Evolutionary conservation across 768 basidiomycete species (phyloP).

Genomic region (Kwoniella mangroviensis): DNA sequence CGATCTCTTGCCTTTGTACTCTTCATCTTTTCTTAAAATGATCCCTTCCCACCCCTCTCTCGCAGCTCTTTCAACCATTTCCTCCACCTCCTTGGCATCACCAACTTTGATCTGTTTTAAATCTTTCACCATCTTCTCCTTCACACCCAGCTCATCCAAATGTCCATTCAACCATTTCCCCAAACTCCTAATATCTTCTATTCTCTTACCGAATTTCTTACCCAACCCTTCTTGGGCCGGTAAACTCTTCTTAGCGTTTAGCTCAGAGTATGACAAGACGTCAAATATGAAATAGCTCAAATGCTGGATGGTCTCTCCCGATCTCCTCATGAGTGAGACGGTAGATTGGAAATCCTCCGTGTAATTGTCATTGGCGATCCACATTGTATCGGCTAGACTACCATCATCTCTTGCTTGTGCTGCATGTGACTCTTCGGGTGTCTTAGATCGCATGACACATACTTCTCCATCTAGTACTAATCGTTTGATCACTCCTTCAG

Average conservation of each 20-base stretch:
- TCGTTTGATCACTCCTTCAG: slow-evolving; percentile 36
- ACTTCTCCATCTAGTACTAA: slow-evolving; percentile 56
- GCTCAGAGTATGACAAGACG: slow-evolving; percentile 36
- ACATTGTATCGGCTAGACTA: slow-evolving; percentile 14
- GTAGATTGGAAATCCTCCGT: slow-evolving; percentile 50
- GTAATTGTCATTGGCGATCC: slow-evolving; percentile 31
- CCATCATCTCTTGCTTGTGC: slow-evolving; percentile 13
- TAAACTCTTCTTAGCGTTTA: slow-evolving; percentile 14
- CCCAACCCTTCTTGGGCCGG: slow-evolving; percentile 11
- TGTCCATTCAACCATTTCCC: slow-evolving; percentile 33
- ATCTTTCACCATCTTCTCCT: slow-evolving; percentile 29
- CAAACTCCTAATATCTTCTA: slow-evolving; percentile 34
- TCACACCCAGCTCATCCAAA: slow-evolving; percentile 21
- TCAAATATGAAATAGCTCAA: slow-evolving; percentile 50
- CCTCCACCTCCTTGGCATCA: slow-evolving; percentile 38
- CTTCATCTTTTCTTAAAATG: slow-evolving; percentile 48
- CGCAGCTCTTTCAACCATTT: slow-evolving; percentile 46
- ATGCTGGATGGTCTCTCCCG: slow-evolving; percentile 28
- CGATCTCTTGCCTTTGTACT: slow-evolving; percentile 52
- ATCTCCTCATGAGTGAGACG: slow-evolving; percentile 44
- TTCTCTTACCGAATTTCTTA: slow-evolving; percentile 41
- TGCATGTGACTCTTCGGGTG: background rate
- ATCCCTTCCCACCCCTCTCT: slow-evolving; percentile 55
- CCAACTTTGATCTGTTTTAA: slow-evolving; percentile 43
- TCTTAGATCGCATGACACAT: slow-evolving; percentile 44